Percentiles rank a stretch among this genome's conserved stretches.
These are phyloP conservation scores for Schizonepeta tenuifolia DNA, from an alignment of 257 asterid species.

Conservation along the genomic window DNA sequence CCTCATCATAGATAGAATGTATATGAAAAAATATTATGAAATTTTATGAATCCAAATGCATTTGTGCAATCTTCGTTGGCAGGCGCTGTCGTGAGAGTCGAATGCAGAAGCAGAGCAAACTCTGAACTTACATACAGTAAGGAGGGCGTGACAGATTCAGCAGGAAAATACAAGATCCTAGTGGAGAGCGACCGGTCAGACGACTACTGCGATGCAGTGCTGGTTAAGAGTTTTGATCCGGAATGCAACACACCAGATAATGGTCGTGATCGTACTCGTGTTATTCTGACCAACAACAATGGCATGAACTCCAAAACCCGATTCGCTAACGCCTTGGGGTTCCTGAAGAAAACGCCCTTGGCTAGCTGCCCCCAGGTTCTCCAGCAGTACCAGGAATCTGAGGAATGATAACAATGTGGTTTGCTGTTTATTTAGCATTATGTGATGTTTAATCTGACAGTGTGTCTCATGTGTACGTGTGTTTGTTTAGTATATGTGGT, in stretches of 20 bases:
- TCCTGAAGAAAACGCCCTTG: conserved; percentile 48
- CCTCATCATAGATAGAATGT: background rate
- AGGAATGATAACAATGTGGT: conserved; percentile 26
- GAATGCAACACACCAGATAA: conserved; percentile 46
- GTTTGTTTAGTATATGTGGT: conserved; percentile 16
- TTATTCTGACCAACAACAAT: conserved; percentile 70
- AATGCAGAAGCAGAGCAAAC: conserved; percentile 54
- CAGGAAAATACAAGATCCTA: conserved; percentile 55
- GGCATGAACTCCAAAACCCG: conserved; percentile 64
- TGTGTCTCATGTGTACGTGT: conserved; percentile 16
- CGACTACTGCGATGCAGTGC: conserved; percentile 59
- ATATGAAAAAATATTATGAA: too few species aligned
- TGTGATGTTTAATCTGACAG: conserved; percentile 11
- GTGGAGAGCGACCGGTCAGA: conserved; percentile 66
- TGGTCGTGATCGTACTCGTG: conserved; percentile 82
- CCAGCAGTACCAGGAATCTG: conserved; percentile 61
- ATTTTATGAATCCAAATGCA: background rate
- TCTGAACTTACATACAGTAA: conserved; percentile 38
- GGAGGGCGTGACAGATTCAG: conserved; percentile 42
- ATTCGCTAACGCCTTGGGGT: conserved; percentile 70
- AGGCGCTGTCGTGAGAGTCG: conserved; percentile 61
- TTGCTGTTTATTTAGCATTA: conserved; percentile 17
- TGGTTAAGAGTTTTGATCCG: conserved; percentile 54
- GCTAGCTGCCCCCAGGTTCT: conserved; percentile 66
- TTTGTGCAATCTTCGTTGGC: background rate